Base-by-base conservation (phyloP, 176 grass and related monocot species). In the Melocanna baccifera region DNA sequence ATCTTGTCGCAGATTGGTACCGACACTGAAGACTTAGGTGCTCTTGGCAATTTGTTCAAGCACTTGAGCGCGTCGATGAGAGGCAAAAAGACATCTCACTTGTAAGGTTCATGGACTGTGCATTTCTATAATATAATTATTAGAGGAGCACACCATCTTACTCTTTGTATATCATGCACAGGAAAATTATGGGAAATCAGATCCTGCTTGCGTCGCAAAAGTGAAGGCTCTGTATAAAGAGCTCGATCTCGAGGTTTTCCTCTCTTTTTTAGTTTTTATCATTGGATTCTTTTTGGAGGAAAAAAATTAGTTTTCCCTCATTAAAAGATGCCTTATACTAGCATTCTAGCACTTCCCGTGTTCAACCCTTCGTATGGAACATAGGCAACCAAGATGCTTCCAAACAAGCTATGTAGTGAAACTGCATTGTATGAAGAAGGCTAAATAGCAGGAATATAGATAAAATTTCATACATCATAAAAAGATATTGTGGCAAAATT, bases 11-110 rank as follows among this genome's bases (percentile, higher is more conserved):
- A 94, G 91, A 90, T 92, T 62, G 94, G 89, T 58, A 97, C 87
- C 12, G 94, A 94, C 68, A 94, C 94, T 71, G 79, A 97, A 78
- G 91, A 97, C 40, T 87, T 88, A 97, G 94, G 81, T 90, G 94
- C 29, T 97, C 94, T 20, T 93, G 94, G 94, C 77, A 90, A 36
- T 78, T 93, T 58, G 91, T 97, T 84, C 81, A 91, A 84, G 94
- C 94, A 78, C 83, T 92, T 34, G 43, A 77, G 56, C 56, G 53
- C 1, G 85, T 77, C 29, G 69, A 88, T 85, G 85, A 86, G 57
- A 73, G 58, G 41, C 79, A 94, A 73, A 81, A 88, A 28, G 18
- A 84, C 50, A 23, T 90, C 75, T 40, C 94, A 73, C 81, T 48
- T 70, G 94, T 92, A 94, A 88, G 91, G 50, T 10, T 15, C 42